A percentile compares a stretch with the other conserved stretches of the same genome.
Evolutionary conservation across 805 yeast species (phyloP).

Genomic region (Candida namnaoensis): DNA sequence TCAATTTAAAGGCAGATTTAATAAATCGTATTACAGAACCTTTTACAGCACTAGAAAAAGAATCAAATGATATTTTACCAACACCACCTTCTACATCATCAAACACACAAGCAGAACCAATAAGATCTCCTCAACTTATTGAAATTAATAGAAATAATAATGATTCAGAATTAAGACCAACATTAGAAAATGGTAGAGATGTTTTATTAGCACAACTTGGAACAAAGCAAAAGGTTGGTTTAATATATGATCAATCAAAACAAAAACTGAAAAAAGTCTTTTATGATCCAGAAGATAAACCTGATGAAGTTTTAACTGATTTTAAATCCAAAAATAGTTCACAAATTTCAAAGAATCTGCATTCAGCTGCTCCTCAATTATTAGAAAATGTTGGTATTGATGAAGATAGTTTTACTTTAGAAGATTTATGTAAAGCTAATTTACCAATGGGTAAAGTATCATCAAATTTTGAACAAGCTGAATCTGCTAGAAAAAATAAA

Average conservation of each 20-base stretch:
- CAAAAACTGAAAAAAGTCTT: constrained; percentile 1
- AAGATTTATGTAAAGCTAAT: constrained; percentile 60
- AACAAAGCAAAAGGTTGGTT: not conserved
- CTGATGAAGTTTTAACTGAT: constrained; percentile 5
- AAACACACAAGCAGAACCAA: too few relatives aligned
- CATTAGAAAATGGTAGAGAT: too few relatives aligned
- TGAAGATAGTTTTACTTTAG: constrained; percentile 49
- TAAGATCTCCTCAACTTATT: too few relatives aligned
- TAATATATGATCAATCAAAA: not conserved
- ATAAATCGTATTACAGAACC: too few relatives aligned
- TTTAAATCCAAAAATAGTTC: constrained; percentile 26
- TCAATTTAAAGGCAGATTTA: too few relatives aligned
- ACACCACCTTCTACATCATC: too few relatives aligned
- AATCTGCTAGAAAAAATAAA: constrained; percentile 37
- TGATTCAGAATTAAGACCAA: too few relatives aligned
- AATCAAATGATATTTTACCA: too few relatives aligned
- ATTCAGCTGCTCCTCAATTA: constrained; percentile 23
- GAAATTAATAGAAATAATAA: too few relatives aligned
- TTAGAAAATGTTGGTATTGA: constrained; percentile 37
- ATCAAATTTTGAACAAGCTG: constrained; percentile 45
- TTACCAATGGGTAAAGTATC: constrained; percentile 62
- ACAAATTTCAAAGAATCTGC: constrained; percentile 27
- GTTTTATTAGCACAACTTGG: too few relatives aligned
- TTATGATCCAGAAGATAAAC: not conserved
- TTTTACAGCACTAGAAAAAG: too few relatives aligned